Conservation (phyloP, 306 rosid species). For the Ochetophila trinervis region DNA sequence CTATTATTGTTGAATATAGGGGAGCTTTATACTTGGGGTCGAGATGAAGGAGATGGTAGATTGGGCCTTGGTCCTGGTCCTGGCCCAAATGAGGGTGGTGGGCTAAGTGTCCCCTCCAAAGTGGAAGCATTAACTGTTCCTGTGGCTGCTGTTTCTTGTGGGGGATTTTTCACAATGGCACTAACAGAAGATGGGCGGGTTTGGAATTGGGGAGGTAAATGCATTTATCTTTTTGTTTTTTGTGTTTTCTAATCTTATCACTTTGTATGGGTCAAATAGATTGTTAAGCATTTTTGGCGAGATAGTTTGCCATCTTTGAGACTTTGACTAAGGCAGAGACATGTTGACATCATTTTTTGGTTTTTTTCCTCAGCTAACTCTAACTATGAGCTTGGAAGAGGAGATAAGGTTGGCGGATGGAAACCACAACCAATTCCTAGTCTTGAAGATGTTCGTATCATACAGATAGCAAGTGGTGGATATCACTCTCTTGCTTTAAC, state of each 20-base stretch:
- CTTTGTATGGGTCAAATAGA: neutral
- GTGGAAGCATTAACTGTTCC: slow-evolving; percentile 67
- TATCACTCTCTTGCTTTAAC: slow-evolving; percentile 94
- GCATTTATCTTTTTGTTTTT: neutral
- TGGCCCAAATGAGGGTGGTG: slow-evolving; percentile 90
- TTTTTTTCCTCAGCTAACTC: slow-evolving; percentile 62
- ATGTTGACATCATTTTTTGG: neutral
- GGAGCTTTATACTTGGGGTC: slow-evolving; percentile 88
- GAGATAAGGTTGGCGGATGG: slow-evolving; percentile 85
- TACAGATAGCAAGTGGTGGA: slow-evolving; percentile 90
- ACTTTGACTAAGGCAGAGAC: neutral
- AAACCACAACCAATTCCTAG: slow-evolving; percentile 70
- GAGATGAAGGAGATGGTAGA: slow-evolving; percentile 96
- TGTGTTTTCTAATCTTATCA: neutral
- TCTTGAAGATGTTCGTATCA: slow-evolving; percentile 54
- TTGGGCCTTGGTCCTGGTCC: slow-evolving; percentile 92
- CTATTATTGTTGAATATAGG: slow-evolving; percentile 41
- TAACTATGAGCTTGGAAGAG: slow-evolving; percentile 95
- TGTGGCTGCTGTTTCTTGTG: slow-evolving; percentile 79
- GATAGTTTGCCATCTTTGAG: neutral
- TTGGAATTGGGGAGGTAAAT: slow-evolving; percentile 97
- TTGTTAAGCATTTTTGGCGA: neutral
- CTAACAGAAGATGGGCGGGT: slow-evolving; percentile 68
- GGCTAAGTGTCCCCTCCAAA: slow-evolving; percentile 75
- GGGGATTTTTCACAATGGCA: slow-evolving; percentile 84